Evolutionary conservation across 73 alveolate species (phyloP).

Genomic region (Symbiodinium natans): DNA sequence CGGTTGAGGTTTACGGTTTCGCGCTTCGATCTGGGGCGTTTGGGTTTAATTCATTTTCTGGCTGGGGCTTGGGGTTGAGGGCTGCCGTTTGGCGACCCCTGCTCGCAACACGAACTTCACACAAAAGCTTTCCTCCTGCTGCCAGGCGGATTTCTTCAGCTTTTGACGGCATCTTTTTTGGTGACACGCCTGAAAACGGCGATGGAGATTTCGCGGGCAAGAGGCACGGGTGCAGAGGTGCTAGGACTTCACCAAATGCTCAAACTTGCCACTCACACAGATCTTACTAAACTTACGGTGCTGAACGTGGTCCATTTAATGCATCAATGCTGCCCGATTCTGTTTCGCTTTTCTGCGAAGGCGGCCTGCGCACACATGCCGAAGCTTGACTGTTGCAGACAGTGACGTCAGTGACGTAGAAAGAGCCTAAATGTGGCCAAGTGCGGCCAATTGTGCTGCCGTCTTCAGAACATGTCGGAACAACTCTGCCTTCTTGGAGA

Average conservation of each 20-base stretch:
- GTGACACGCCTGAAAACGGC: background rate
- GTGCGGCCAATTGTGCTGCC: background rate
- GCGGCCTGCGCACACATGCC: too few relatives aligned
- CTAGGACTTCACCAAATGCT: background rate
- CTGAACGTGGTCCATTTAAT: background rate
- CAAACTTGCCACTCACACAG: background rate
- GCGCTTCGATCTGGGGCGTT: too few relatives aligned
- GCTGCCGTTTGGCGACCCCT: too few relatives aligned
- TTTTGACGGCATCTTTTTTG: background rate
- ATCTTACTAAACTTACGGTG: background rate
- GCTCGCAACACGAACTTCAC: too few relatives aligned
- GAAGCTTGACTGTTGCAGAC: too few relatives aligned
- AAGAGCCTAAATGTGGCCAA: too few relatives aligned
- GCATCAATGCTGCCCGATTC: background rate
- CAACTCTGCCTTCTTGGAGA: slow-evolving; percentile 1
- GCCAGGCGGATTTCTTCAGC: background rate
- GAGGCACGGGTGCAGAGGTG: background rate
- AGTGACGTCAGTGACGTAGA: too few relatives aligned
- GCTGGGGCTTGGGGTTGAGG: too few relatives aligned
- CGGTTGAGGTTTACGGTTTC: too few relatives aligned
- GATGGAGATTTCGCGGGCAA: too few relatives aligned
- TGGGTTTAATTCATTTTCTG: too few relatives aligned
- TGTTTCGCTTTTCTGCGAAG: background rate
- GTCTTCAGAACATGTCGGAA: background rate
- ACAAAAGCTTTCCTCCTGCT: too few relatives aligned